Conservation (phyloP, 352 stramenopile genomes). For the Pythium pyrilobum region DNA sequence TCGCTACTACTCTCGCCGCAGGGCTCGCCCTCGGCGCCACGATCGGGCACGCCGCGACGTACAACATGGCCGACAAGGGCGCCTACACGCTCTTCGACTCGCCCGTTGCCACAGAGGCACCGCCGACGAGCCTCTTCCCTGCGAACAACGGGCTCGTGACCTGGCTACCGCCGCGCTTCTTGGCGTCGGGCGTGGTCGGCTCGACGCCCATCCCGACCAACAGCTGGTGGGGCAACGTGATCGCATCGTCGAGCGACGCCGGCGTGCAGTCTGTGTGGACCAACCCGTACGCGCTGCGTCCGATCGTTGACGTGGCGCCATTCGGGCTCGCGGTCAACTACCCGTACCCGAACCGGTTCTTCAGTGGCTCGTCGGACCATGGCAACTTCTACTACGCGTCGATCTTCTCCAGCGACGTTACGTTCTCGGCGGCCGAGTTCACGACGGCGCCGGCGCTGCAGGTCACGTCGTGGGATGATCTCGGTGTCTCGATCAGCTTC, state of each 20-base stretch:
- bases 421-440: conserved; percentile 52
- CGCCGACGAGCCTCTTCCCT: conserved; percentile 18
- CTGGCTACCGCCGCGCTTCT: conserved; percentile 48
- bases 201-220: conserved; percentile 55
- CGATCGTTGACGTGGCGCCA: conserved; percentile 28
- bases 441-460: conserved; percentile 24
- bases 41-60: conserved; percentile 5
- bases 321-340: conserved; percentile 54
- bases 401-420: conserved; percentile 35
- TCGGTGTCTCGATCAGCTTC: conserved; percentile 48
- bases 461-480: conserved; percentile 46
- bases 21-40: conserved; percentile 17
- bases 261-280: conserved; percentile 49
- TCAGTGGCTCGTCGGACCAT: conserved; percentile 41
- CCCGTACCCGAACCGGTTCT: conserved; percentile 43
- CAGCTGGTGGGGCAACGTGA: conserved; percentile 75
- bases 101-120: conserved; percentile 26
- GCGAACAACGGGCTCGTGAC: conserved; percentile 20
- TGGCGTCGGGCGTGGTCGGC: conserved; percentile 36
- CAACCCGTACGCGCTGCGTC: conserved; percentile 57
- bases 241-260: conserved; percentile 26
- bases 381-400: conserved; percentile 48
- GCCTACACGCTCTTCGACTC: conserved; percentile 22
- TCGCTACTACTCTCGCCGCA: no score
- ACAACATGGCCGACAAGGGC: conserved; percentile 11